These are phyloP conservation scores for Phytopythium chamaehyphon DNA, from an alignment of 352 stramenopile genomes.

Conservation along the genomic window DNA sequence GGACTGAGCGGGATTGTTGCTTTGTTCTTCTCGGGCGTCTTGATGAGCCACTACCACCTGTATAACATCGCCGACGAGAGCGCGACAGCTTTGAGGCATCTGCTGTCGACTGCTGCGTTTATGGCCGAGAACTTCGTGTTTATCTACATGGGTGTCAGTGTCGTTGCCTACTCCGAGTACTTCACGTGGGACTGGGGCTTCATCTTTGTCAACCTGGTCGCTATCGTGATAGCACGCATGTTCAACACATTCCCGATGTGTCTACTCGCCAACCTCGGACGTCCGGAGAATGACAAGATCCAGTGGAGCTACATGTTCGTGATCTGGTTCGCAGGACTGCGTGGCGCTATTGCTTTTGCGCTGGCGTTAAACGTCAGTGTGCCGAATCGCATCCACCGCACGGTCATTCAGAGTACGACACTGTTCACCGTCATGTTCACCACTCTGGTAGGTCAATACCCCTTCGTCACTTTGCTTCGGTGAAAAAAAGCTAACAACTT, in stretches of 20 bases:
- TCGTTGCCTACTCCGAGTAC: constrained; percentile 70
- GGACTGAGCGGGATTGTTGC: constrained; percentile 91
- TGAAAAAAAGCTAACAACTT: background rate
- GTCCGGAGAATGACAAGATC: constrained; percentile 58
- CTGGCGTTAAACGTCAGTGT: constrained; percentile 73
- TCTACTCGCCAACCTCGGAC: constrained; percentile 62
- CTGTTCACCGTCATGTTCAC: constrained; percentile 84
- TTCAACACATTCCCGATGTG: constrained; percentile 81
- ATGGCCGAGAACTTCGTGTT: constrained; percentile 88
- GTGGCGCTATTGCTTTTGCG: constrained; percentile 91
- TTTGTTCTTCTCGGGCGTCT: constrained; percentile 91
- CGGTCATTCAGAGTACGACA: constrained; percentile 74
- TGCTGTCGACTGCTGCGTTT: constrained; percentile 78
- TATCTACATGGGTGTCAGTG: constrained; percentile 83
- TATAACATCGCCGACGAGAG: constrained; percentile 81
- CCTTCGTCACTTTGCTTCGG: background rate
- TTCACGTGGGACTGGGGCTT: constrained; percentile 87
- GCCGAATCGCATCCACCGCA: constrained; percentile 36
- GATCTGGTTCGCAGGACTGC: constrained; percentile 91
- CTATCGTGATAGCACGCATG: constrained; percentile 60
- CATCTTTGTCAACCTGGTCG: constrained; percentile 66
- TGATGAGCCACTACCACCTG: constrained; percentile 87
- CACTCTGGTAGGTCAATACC: constrained; percentile 42
- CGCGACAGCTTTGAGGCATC: constrained; percentile 64
- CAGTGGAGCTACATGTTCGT: constrained; percentile 79